Evolutionary conservation across 345 rosid species (phyloP), one percentile per base, ranked within the genome.

Genomic region (Eucalyptus viminalis): DNA sequence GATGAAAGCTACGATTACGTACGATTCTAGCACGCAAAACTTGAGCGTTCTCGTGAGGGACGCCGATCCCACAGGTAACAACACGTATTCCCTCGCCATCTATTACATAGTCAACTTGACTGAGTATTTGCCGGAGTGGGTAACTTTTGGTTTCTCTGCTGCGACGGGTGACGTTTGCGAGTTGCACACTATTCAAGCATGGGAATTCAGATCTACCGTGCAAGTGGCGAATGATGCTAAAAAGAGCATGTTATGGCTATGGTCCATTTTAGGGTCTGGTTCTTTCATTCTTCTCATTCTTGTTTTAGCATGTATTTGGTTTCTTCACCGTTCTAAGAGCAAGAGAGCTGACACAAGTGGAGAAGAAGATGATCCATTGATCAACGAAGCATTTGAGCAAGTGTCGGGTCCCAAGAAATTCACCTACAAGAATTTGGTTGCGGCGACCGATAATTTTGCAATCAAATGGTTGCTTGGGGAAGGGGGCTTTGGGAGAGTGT

Each of bases 51-150:
- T 37, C 45, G 1, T 37, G 3, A 72, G 1, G 2, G 81, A 72
- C 1, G 81, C 45, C 0, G 2, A 72, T 10, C 0, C 81, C 14
- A 5, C 1, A 1, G 14, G 45, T 19, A 37, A 4, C 8, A 0
- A 5, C 3, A 0, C 5, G 17, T 1, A 9, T 34, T 72, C 44
- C 81, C 8, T 19, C 0, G 3, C 22, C 14, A n/a, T 31, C 11
- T 1, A 15, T 67, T 1, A 7, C 11, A n/a, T 2, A 16, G 43
- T 31, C 80, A 15, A 69, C 80, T 8, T 69, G 2, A 31, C 80
- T 29, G 17, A 69, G 81, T 3, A 9, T 17, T 17, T 72, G 44
- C 81, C 81, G 14, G 45, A 72, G 81, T 34, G 45, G 81, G 81
- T 72, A 1, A 34, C 81, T 72, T 17, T 19, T 1, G 81, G 14